These are phyloP conservation scores for Penicillium olsonii DNA, from an alignment of 2,329 filamentous ascomycete genomes.

Conservation along the genomic window DNA sequence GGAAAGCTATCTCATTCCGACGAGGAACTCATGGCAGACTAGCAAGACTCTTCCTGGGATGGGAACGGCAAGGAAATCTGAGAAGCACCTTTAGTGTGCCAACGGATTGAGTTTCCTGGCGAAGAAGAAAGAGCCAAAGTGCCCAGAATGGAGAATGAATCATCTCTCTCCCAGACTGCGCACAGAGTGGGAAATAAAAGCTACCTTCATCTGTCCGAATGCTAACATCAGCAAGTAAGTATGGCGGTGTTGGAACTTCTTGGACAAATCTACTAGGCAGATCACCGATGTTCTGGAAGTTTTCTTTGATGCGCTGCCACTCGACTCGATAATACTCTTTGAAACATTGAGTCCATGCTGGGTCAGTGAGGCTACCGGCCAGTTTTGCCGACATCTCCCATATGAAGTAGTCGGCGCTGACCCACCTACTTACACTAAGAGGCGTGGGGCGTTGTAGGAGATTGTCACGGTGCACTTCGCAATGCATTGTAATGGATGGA, in stretches of 20 bases:
- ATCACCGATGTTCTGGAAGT: slow-evolving; percentile 1
- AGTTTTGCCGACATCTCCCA: slow-evolving; percentile 4
- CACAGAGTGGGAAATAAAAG: neutral
- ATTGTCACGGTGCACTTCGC: neutral
- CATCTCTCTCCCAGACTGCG: neutral
- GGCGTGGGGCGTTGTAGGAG: neutral
- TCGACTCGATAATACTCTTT: neutral
- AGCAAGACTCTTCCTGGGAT: too few relatives aligned
- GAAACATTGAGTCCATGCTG: slow-evolving; percentile 1
- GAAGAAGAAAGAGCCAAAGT: neutral
- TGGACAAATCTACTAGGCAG: slow-evolving; percentile 1
- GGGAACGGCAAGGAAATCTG: neutral
- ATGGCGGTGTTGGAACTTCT: neutral
- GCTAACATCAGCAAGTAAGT: neutral
- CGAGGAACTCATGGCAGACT: too few relatives aligned
- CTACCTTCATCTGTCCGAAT: neutral
- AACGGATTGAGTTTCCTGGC: neutral
- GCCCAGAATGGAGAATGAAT: neutral
- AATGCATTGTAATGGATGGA: neutral
- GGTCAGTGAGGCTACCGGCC: slow-evolving; percentile 2
- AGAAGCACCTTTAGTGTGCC: neutral
- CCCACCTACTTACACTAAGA: slow-evolving; percentile 1
- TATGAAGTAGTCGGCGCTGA: slow-evolving; percentile 7
- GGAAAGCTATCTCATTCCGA: too few relatives aligned
- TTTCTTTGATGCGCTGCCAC: neutral